Conservation (phyloP, 352 stramenopile species). For the Phytophthora cactorum region DNA sequence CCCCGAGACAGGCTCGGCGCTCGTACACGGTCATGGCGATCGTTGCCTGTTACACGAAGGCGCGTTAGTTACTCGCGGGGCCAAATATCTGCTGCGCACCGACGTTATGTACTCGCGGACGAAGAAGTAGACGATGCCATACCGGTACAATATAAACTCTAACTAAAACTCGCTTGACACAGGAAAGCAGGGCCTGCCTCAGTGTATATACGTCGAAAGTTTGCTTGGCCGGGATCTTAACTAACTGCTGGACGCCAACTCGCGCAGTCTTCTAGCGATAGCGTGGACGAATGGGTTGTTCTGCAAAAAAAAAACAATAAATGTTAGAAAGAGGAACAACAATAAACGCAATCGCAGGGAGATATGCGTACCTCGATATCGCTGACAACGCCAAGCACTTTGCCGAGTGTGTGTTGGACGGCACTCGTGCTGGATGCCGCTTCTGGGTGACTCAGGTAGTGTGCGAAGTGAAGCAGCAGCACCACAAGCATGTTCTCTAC, state of each 20-base stretch:
- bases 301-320: slow-evolving; percentile 29
- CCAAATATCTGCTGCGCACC: slow-evolving; percentile 78
- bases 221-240: slow-evolving; percentile 15
- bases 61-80: slow-evolving; percentile 58
- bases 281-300: slow-evolving; percentile 75
- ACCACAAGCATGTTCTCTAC: slow-evolving; percentile 83
- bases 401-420: slow-evolving; percentile 66
- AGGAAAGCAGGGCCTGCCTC: neutral
- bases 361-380: slow-evolving; percentile 64
- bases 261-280: slow-evolving; percentile 69
- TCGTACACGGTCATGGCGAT: slow-evolving; percentile 80
- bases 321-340: slow-evolving; percentile 9
- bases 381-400: slow-evolving; percentile 69
- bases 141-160: neutral
- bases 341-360: neutral
- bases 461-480: slow-evolving; percentile 70
- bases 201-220: slow-evolving; percentile 31
- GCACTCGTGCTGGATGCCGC: slow-evolving; percentile 20
- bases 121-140: slow-evolving; percentile 19
- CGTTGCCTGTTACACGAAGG: slow-evolving; percentile 82
- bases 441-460: slow-evolving; percentile 58
- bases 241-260: slow-evolving; percentile 51
- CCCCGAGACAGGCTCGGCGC: slow-evolving; percentile 69
- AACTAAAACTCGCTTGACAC: neutral
- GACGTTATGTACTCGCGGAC: slow-evolving; percentile 82